Conservation (phyloP, 768 basidiomycete species). For the Chalciporus chontae region DNA sequence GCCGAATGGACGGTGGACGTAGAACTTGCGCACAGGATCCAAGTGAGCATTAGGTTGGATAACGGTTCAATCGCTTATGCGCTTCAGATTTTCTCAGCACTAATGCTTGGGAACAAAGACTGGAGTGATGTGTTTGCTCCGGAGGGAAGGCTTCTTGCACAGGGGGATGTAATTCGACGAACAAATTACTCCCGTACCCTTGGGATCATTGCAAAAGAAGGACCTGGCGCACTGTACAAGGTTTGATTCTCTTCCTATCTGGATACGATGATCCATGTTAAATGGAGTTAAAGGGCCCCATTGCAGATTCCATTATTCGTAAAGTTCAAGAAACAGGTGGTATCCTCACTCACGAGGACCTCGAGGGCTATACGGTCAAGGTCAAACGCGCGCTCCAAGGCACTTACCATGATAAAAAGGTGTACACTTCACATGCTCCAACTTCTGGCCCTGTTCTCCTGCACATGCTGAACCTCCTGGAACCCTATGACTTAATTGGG, state of each 20-base stretch:
- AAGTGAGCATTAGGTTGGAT: constrained; percentile 39
- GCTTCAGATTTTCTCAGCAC: constrained; percentile 39
- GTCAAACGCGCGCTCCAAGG: constrained; percentile 74
- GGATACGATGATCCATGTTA: constrained; percentile 11
- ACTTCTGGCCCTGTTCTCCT: constrained; percentile 87
- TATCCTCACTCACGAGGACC: constrained; percentile 71
- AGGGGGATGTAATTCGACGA: constrained; percentile 73
- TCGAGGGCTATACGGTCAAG: constrained; percentile 64
- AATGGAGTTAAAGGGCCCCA: constrained; percentile 53
- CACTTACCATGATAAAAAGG: constrained; percentile 68
- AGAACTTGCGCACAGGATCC: constrained; percentile 73
- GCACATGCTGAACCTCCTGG: constrained; percentile 88
- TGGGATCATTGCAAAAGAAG: constrained; percentile 65
- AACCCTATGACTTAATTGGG: constrained; percentile 57
- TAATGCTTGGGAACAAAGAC: constrained; percentile 66
- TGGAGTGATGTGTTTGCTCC: constrained; percentile 87
- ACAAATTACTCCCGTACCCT: constrained; percentile 79
- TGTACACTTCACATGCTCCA: constrained; percentile 86
- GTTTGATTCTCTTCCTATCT: constrained; percentile 33
- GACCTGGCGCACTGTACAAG: constrained; percentile 80
- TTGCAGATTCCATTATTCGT: constrained; percentile 74
- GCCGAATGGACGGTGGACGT: constrained; percentile 73
- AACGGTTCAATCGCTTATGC: background rate
- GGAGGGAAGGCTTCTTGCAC: constrained; percentile 59
- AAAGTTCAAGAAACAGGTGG: constrained; percentile 75